Evolutionary conservation across 2,329 filamentous ascomycete species (phyloP).

Genomic region (Tolypocladium tropicale): DNA sequence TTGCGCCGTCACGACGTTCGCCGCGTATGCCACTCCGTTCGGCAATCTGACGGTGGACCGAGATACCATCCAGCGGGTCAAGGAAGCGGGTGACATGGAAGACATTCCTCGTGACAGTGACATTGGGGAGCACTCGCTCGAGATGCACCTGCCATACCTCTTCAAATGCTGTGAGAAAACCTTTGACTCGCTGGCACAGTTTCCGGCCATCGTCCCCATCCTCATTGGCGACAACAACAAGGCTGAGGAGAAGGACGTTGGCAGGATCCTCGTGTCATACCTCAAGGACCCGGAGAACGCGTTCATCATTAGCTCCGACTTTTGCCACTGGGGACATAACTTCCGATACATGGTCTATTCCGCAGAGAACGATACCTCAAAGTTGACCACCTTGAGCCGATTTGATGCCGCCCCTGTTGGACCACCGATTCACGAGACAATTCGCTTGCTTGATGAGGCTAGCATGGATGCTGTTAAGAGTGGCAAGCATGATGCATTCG

Average conservation of each 20-base stretch:
- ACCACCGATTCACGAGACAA: conserved; percentile 70
- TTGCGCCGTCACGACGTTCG: conserved; percentile 66
- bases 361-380: conserved; percentile 27
- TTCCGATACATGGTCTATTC: conserved; percentile 75
- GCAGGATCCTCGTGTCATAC: conserved; percentile 65
- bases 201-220: conserved; percentile 73
- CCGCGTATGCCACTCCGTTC: conserved; percentile 62
- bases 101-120: conserved; percentile 59
- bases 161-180: conserved; percentile 59
- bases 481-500: conserved; percentile 61
- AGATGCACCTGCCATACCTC: conserved; percentile 94
- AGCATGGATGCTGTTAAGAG: conserved; percentile 80
- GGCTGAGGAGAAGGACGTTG: conserved; percentile 56
- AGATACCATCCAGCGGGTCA: conserved; percentile 39
- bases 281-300: conserved; percentile 64
- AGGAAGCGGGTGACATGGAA: conserved; percentile 19
- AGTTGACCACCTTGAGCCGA: conserved; percentile 26
- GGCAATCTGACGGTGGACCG: conserved; percentile 59
- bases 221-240: conserved; percentile 66
- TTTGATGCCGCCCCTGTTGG: conserved; percentile 21
- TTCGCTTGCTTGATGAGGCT: conserved; percentile 65
- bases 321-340: conserved; percentile 86
- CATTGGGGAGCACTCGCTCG: conserved; percentile 80
- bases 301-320: conserved; percentile 89
- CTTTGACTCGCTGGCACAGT: conserved; percentile 38